Base-by-base conservation (phyloP, 2,329 filamentous ascomycete genomes). In the Ophiostoma sp. region DNA sequence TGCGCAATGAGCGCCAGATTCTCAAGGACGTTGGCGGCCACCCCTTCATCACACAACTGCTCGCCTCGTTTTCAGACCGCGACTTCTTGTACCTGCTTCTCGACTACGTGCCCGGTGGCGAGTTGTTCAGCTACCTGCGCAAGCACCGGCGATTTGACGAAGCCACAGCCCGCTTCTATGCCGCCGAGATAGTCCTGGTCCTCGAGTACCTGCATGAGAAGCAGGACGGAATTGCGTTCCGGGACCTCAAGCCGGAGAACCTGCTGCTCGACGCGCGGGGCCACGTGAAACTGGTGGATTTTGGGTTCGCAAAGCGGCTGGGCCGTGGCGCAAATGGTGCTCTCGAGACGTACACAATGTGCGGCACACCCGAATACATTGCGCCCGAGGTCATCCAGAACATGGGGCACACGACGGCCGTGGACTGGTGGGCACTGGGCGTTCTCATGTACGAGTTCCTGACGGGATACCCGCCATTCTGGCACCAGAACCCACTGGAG, bases 361-460 rank as follows among this genome's bases (percentile, higher is more conserved):
- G 91, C 79, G 91, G 91, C 68, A 94, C 91, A 1, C 91, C 91
- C 65, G 91, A 94, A 77, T 94, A 94, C 78, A 87, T 94, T 65
- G 91, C 91, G 1, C 91, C 91, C 5, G 91, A 94, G 80, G 91
- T 94, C 60, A 94, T 94, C 74, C 87, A 92, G 74, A 93, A 92
- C 77, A 93, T 92, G 77, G 91, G 90, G 15, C 88, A 90, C 76
- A 89, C 86, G 2, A 88, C 86, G 2, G 90, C 91, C 17, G 91
- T 94, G 48, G 91, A 94, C 81, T 94, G 91, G 91, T 94, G 92
- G 92, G 91, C 92, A 0, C 83, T 95, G 74, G 92, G 92, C 35
- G 93, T 94, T 74, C 80, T 95, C 70, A 89, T 94, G 71, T 94
- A 93, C 78, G 92, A 95, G 77, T 94, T 94, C 77, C 81, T 94